Conservation (phyloP, 352 stramenopile genomes). For the Phytopythium sindhum region DNA sequence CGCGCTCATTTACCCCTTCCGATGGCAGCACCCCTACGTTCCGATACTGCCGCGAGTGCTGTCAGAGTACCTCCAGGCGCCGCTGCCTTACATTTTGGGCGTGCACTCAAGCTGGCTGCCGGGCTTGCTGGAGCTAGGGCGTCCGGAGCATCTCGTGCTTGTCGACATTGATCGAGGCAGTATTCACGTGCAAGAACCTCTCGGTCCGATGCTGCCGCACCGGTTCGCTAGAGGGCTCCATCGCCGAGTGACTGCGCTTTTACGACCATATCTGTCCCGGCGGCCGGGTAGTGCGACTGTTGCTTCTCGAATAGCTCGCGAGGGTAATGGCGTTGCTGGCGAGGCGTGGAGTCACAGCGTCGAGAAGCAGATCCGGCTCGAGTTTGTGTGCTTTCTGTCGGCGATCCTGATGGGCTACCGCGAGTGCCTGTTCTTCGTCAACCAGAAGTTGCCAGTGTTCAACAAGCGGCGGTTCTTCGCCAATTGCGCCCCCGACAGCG, state of each 20-base stretch:
- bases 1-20: conserved; percentile 80
- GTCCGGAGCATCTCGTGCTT: conserved; percentile 79
- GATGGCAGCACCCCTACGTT: conserved; percentile 84
- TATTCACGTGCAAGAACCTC: conserved; percentile 52
- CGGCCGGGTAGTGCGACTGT: conserved; percentile 4
- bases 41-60: conserved; percentile 76
- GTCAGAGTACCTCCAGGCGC: conserved; percentile 82
- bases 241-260: conserved; percentile 44
- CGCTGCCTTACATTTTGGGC: conserved; percentile 78
- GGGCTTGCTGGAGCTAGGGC: conserved; percentile 56
- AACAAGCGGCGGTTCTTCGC: conserved; percentile 83
- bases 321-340: neutral
- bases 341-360: conserved; percentile 15
- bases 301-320: neutral
- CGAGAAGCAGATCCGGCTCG: conserved; percentile 64
- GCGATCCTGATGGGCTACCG: conserved; percentile 73
- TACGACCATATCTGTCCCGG: conserved; percentile 35
- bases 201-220: conserved; percentile 52
- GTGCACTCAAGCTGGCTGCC: conserved; percentile 73
- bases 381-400: conserved; percentile 73
- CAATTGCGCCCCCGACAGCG: conserved; percentile 46
- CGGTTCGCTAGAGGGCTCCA: conserved; percentile 45
- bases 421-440: conserved; percentile 85
- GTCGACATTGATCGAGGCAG: conserved; percentile 73
- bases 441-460: conserved; percentile 84